These are phyloP conservation scores for Ceratobasidium sp. DNA, from an alignment of 1,284 basidiomycete species.

Conservation along the genomic window DNA sequence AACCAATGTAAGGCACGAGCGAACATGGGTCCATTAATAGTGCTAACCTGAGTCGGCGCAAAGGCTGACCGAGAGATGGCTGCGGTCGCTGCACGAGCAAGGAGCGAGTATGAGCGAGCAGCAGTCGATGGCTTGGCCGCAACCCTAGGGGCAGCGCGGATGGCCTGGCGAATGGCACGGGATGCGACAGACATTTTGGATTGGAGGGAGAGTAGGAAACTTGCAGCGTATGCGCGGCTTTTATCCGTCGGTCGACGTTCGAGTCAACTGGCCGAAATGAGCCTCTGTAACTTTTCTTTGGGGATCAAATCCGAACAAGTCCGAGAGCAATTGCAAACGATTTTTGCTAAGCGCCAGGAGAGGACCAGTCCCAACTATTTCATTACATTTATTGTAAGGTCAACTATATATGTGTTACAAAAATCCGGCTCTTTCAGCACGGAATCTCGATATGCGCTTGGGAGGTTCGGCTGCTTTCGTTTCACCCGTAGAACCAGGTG, in stretches of 20 bases:
- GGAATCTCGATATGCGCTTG: slow-evolving; percentile 57
- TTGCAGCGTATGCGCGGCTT: neutral
- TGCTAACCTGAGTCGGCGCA: slow-evolving; percentile 16
- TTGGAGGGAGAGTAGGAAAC: slow-evolving; percentile 59
- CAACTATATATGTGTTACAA: neutral
- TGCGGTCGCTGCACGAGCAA: slow-evolving; percentile 61
- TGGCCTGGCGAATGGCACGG: slow-evolving; percentile 63
- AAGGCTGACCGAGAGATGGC: slow-evolving; percentile 42
- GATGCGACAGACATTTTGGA: slow-evolving; percentile 43
- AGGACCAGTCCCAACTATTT: neutral
- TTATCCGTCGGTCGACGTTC: slow-evolving; percentile 22
- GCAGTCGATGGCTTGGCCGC: slow-evolving; percentile 56
- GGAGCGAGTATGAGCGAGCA: slow-evolving; percentile 73
- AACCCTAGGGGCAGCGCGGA: slow-evolving; percentile 62
- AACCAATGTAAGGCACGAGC: neutral
- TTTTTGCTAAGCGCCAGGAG: slow-evolving; percentile 13
- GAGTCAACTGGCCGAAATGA: slow-evolving; percentile 33
- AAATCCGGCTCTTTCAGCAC: slow-evolving; percentile 50
- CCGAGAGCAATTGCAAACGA: slow-evolving; percentile 30
- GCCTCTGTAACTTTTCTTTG: slow-evolving; percentile 25
- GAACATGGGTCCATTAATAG: neutral
- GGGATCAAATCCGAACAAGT: slow-evolving; percentile 24
- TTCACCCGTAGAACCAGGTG: slow-evolving; percentile 43
- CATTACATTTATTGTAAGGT: neutral
- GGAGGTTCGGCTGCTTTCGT: slow-evolving; percentile 41